Evolutionary conservation across 805 yeast species (phyloP).

Genomic region (Candida germanica): DNA sequence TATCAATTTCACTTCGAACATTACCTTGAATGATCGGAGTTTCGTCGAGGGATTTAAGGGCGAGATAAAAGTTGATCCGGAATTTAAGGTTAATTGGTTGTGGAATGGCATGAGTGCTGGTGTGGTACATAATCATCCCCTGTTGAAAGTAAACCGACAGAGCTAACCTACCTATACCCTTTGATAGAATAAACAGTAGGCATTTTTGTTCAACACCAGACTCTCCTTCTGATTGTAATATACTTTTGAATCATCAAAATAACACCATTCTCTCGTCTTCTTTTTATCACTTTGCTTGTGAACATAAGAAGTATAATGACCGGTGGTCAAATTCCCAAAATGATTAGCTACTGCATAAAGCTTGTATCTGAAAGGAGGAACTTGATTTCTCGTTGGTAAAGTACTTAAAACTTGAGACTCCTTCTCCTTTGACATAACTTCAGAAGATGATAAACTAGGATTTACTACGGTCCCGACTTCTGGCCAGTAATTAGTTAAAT

Average conservation of each 20-base stretch:
- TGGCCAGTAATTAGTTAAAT: slow-evolving; percentile 75
- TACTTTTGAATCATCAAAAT: slow-evolving; percentile 78
- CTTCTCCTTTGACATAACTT: slow-evolving; percentile 31
- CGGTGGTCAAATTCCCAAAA: slow-evolving; percentile 76
- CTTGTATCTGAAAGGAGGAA: slow-evolving; percentile 74
- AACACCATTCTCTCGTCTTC: slow-evolving; percentile 63
- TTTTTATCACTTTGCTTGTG: slow-evolving; percentile 49
- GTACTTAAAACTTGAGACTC: slow-evolving; percentile 46
- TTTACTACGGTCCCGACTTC: slow-evolving; percentile 30
- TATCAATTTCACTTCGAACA: slow-evolving; percentile 67
- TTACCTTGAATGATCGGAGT: slow-evolving; percentile 76
- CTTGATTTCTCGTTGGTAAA: slow-evolving; percentile 67
- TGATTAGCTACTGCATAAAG: slow-evolving; percentile 83
- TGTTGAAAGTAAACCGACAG: slow-evolving; percentile 29
- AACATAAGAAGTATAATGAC: slow-evolving; percentile 85
- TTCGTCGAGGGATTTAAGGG: slow-evolving; percentile 81
- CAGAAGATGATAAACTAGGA: slow-evolving; percentile 10
- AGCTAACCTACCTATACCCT: slow-evolving; percentile 4
- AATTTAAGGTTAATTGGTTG: slow-evolving; percentile 55
- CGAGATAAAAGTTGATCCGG: slow-evolving; percentile 47
- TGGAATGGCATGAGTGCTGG: slow-evolving; percentile 64
- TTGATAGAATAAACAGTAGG: slow-evolving; percentile 78
- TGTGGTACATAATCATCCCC: slow-evolving; percentile 57
- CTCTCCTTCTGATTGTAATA: slow-evolving; percentile 45
- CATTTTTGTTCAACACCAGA: slow-evolving; percentile 67